These are phyloP conservation scores for Pyricularia pennisetigena DNA, from an alignment of 2,329 filamentous ascomycete genomes.

Conservation along the genomic window DNA sequence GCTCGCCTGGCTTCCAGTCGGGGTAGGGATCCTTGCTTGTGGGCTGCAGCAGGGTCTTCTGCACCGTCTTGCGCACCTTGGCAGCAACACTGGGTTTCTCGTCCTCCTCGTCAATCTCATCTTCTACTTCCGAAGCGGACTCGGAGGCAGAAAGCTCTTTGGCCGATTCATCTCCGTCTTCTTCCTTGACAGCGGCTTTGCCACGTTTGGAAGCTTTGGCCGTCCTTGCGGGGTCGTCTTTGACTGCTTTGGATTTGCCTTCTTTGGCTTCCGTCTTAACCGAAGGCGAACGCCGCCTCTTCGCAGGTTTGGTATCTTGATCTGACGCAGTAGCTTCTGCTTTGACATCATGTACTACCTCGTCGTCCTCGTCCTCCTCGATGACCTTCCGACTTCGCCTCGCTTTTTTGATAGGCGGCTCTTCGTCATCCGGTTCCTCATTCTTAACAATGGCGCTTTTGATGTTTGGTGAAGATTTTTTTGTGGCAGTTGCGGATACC, in stretches of 20 bases:
- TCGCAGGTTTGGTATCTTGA: conserved; percentile 11
- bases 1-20: conserved; percentile 82
- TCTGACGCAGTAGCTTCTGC: neutral
- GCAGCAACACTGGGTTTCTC: conserved; percentile 62
- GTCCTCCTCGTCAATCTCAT: conserved; percentile 38
- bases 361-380: conserved; percentile 43
- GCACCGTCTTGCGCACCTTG: conserved; percentile 72
- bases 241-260: conserved; percentile 17
- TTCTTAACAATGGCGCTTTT: conserved; percentile 17
- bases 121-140: conserved; percentile 40
- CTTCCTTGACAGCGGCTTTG: conserved; percentile 27
- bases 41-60: conserved; percentile 68
- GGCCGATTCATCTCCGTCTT: conserved; percentile 35
- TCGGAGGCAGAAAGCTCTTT: conserved; percentile 32
- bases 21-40: conserved; percentile 75
- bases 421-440: conserved; percentile 39
- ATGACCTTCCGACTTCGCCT: conserved; percentile 36
- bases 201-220: conserved; percentile 30
- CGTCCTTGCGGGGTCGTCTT: conserved; percentile 37
- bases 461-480: conserved; percentile 11
- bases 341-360: conserved; percentile 24
- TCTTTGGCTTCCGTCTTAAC: conserved; percentile 17
- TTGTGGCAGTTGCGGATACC: neutral
- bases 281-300: conserved; percentile 9
- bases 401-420: conserved; percentile 49